Percentiles rank a stretch among this genome's conserved stretches.
phyloP scores from a whole-genome alignment of 495 filamentous ascomycete species.

The Pseudoneurospora amorphoporcata region DNA sequence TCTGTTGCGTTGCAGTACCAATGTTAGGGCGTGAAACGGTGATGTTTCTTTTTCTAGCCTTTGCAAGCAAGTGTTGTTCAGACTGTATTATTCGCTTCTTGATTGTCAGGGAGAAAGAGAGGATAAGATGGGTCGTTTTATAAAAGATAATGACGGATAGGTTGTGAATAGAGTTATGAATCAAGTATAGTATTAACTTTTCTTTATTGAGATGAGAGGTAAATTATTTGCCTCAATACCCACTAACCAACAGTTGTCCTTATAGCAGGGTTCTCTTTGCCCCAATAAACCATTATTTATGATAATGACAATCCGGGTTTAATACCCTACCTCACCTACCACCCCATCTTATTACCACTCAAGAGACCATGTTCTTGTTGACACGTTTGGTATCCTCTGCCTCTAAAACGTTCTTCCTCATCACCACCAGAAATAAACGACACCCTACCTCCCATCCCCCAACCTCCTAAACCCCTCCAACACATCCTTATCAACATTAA shows the following conservation, averaged over 20 bases:
- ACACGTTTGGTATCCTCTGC: not conserved
- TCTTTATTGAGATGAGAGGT: not conserved
- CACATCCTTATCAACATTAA: conserved; percentile 80
- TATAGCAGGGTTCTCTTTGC: not conserved
- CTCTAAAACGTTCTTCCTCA: not conserved
- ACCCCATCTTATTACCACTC: not conserved
- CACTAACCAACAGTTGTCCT: not conserved
- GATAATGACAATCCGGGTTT: not conserved
- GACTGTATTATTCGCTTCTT: not conserved
- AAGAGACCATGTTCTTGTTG: not conserved
- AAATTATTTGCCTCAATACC: not conserved
- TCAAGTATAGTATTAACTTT: not conserved
- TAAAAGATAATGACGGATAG: not conserved
- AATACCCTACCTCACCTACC: not conserved
- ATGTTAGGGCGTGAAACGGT: not conserved
- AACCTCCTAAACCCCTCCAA: conserved; percentile 49
- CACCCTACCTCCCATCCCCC: conserved; percentile 4
- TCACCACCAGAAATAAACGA: not conserved
- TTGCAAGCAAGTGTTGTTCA: not conserved
- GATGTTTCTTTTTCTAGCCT: not conserved
- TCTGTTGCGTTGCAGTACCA: not conserved
- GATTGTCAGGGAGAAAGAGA: not conserved
- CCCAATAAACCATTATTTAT: no score
- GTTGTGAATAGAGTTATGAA: not conserved
- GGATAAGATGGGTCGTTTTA: not conserved